Conservation (phyloP, 2,329 filamentous ascomycete species). For the Nemania sp. region DNA sequence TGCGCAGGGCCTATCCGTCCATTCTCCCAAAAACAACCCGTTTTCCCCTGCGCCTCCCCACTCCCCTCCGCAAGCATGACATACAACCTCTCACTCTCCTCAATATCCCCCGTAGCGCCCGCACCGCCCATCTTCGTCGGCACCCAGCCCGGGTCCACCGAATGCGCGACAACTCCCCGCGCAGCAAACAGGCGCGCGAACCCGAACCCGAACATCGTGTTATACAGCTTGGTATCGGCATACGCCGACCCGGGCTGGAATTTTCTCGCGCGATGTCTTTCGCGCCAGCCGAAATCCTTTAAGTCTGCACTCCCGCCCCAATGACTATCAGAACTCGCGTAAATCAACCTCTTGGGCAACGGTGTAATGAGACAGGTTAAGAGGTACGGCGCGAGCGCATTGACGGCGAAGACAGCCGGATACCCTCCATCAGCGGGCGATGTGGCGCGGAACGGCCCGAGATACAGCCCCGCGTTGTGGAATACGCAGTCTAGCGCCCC, state of each 20-base stretch:
- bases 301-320: conserved; percentile 41
- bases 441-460: conserved; percentile 41
- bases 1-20: conserved; percentile 31
- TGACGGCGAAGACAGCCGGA: conserved; percentile 56
- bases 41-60: conserved; percentile 35
- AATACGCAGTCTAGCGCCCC: conserved; percentile 58
- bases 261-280: conserved; percentile 6
- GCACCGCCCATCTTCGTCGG: conserved; percentile 57
- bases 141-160: conserved; percentile 58
- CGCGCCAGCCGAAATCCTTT: conserved; percentile 41
- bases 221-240: conserved; percentile 58
- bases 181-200: conserved; percentile 51
- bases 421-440: conserved; percentile 43
- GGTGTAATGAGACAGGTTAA: conserved; percentile 55
- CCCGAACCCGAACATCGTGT: conserved; percentile 58
- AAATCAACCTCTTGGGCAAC: conserved; percentile 51
- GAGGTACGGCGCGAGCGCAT: conserved; percentile 61
- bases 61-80: conserved; percentile 50
- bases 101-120: conserved; percentile 49
- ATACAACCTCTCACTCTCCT: conserved; percentile 51
- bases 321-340: conserved; percentile 55
- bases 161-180: conserved; percentile 45
- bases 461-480: conserved; percentile 57
- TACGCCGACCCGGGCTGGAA: conserved; percentile 41
- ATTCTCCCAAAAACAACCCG: conserved; percentile 46